These are phyloP conservation scores for Didymosphaeria variabile DNA, from an alignment of 2,329 filamentous ascomycete genomes.

Conservation along the genomic window DNA sequence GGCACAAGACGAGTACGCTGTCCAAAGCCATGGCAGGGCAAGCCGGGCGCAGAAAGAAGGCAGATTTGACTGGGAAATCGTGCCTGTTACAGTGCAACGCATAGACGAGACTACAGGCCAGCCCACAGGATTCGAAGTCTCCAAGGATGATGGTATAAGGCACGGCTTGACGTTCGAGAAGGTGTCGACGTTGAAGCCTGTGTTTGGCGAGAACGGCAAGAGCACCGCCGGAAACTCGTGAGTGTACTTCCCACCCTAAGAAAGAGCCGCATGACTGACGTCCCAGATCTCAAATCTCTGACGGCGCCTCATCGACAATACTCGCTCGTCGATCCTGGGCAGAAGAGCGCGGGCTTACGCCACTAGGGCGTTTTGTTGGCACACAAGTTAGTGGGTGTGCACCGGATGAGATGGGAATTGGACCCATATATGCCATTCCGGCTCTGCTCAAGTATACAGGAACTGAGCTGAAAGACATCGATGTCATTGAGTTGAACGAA, in stretches of 20 bases:
- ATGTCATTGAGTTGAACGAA: constrained; percentile 94
- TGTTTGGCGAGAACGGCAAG: constrained; percentile 88
- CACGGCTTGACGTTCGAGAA: constrained; percentile 86
- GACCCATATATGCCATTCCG: constrained; percentile 73
- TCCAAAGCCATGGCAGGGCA: constrained; percentile 85
- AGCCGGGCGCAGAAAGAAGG: constrained; percentile 89
- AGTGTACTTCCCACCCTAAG: constrained; percentile 8
- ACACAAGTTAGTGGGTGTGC: constrained; percentile 90
- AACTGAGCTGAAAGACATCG: constrained; percentile 80
- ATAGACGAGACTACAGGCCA: constrained; percentile 82
- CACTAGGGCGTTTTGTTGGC: constrained; percentile 91
- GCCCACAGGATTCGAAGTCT: constrained; percentile 77
- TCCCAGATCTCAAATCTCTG: constrained; percentile 84
- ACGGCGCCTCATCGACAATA: constrained; percentile 87
- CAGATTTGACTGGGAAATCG: constrained; percentile 91
- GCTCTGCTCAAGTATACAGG: constrained; percentile 84
- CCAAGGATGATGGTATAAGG: constrained; percentile 87
- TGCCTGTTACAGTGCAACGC: constrained; percentile 80
- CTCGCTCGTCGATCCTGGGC: constrained; percentile 94
- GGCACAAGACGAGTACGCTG: constrained; percentile 83
- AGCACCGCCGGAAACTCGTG: constrained; percentile 86
- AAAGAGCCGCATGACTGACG: constrained; percentile 11
- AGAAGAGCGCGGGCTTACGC: constrained; percentile 83
- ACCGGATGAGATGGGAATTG: constrained; percentile 96
- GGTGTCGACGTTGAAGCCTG: constrained; percentile 83